Base-by-base conservation (phyloP, 1,139 yeast species). In the Debaryomyces coudertii region DNA sequence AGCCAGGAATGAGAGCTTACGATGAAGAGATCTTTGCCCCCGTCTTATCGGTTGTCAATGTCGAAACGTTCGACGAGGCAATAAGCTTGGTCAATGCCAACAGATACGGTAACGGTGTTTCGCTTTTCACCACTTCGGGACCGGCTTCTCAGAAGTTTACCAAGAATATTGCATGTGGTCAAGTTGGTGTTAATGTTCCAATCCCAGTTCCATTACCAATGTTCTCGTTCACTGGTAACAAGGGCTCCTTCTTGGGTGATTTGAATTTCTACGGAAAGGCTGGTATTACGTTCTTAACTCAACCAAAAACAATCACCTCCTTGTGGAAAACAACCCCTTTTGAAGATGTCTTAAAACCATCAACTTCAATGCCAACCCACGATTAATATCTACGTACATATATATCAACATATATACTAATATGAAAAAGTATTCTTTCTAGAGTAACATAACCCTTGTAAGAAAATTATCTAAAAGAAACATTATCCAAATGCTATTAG, bases 141-240 rank as follows among this genome's bases (percentile, higher is more conserved):
- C 73, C 87, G 20, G 73, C 82, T 18, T 86, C 88, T 2, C 85
- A 84, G 68, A 81, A 81, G 62, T 86, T 85, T 73, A 83, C 80
- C 61, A 83, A 80, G 69, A 78, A 82, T 56, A 80, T 85, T 50
- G 87, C 84, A 49, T 82, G 85, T 49, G 93, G 93, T 23, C 92
- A 86, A 67, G 87, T 86, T 47, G 93, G 93, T 50, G 77, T 86
- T 58, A 86, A 86, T 57, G 90, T 86, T 41, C 92, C 93, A 23
- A 86, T 86, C 53, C 93, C 92, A n/a, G 93, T 86, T 16, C 92
- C 92, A 48, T 71, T 86, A 61, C 92, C 93, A 51, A 83, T 85
- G 88, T 86, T 86, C 64, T 83, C 90, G 5, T 86, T 86, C 71
- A 86, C 92, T 22, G 93, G 93, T 29, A 83, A 82, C 63, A 85